Percentiles rank a stretch among this genome's conserved stretches.
Conservation (phyloP, 2,329 filamentous ascomycete species). For the Fusarium siculi region DNA sequence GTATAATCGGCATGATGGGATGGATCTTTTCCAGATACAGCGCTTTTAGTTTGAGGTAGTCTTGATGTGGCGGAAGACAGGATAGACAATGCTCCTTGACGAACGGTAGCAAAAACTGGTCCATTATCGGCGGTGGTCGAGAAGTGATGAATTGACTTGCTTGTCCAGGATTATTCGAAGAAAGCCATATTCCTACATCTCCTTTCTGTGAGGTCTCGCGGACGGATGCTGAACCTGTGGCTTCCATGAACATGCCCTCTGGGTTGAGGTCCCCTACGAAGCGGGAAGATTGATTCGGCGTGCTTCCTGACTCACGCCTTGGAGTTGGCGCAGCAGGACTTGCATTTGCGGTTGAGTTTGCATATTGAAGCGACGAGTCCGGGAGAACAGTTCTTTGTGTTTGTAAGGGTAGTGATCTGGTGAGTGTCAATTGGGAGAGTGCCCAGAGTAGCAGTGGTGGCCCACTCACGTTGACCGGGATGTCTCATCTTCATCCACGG, state of each 20-base stretch:
- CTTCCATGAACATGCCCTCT: conserved; percentile 68
- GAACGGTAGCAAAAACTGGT: conserved; percentile 55
- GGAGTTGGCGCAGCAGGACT: conserved; percentile 9
- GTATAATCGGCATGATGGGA: conserved; percentile 64
- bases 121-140: conserved; percentile 53
- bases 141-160: conserved; percentile 53
- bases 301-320: conserved; percentile 31
- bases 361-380: conserved; percentile 6
- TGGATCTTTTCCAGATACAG: conserved; percentile 65
- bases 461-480: conserved; percentile 47
- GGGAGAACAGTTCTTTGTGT: conserved; percentile 12
- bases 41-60: conserved; percentile 57
- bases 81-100: conserved; percentile 59
- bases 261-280: conserved; percentile 70
- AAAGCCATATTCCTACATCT: conserved; percentile 67
- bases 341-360: neutral
- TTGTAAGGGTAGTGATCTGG: conserved; percentile 24
- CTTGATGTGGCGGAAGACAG: conserved; percentile 58
- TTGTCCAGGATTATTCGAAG: conserved; percentile 45
- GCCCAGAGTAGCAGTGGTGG: neutral
- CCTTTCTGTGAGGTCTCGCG: conserved; percentile 57
- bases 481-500: conserved; percentile 36
- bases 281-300: conserved; percentile 51
- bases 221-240: conserved; percentile 52
- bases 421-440: neutral